Evolutionary conservation across 495 filamentous ascomycete species (phyloP).

Genomic region (Aspergillus indologenus): DNA sequence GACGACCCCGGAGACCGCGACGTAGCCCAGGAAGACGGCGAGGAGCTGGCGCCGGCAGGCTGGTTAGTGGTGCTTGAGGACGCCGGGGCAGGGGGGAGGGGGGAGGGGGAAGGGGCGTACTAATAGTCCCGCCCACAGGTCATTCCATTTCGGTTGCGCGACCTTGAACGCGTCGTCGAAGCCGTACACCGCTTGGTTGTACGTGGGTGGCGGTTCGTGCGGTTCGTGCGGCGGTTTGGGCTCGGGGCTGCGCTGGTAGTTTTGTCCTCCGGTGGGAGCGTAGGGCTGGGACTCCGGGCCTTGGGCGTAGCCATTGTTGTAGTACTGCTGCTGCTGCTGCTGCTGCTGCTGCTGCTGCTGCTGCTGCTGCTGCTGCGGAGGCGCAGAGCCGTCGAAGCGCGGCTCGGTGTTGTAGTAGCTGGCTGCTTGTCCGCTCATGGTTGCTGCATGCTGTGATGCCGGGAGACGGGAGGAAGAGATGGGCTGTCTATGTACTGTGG

Average conservation of each 20-base stretch:
- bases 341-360: constrained; percentile 7
- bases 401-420: constrained; percentile 39
- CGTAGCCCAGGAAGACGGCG: constrained; percentile 69
- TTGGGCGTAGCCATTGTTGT: constrained; percentile 21
- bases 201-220: constrained; percentile 32
- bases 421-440: constrained; percentile 45
- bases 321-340: constrained; percentile 3
- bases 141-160: constrained; percentile 80
- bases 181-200: constrained; percentile 27
- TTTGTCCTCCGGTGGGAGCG: too few relatives aligned
- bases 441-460: too few relatives aligned
- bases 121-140: constrained; percentile 81
- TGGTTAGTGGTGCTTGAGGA: constrained; percentile 3
- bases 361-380: constrained; percentile 17
- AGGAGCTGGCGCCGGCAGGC: constrained; percentile 60
- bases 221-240: constrained; percentile 31
- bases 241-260: constrained; percentile 24
- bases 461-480: too few relatives aligned
- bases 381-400: constrained; percentile 24
- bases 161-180: constrained; percentile 82
- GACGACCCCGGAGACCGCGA: constrained; percentile 70
- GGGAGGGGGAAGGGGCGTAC: constrained; percentile 34
- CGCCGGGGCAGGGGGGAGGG: background rate
- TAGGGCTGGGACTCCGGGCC: too few relatives aligned
- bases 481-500: too few relatives aligned